Evolutionary conservation across 768 basidiomycete genomes (phyloP).

Genomic region (Gautieria morchelliformis): DNA sequence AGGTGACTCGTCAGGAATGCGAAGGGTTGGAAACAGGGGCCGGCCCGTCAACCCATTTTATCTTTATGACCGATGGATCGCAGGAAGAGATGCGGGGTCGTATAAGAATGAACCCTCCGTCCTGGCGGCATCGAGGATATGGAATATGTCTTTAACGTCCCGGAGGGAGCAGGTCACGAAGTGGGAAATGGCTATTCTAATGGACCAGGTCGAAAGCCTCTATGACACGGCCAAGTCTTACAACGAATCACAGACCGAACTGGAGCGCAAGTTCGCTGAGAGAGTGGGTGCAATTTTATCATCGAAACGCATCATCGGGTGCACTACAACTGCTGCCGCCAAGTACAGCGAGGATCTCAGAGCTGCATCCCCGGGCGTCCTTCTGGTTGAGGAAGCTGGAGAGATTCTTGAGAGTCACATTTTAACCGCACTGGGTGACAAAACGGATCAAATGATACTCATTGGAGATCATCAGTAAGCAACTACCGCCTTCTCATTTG

Average conservation of each 20-base stretch:
- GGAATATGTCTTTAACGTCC: too few species aligned
- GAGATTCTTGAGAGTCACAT: slow-evolving; percentile 65
- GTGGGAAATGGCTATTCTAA: too few species aligned
- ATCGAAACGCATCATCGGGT: slow-evolving; percentile 47
- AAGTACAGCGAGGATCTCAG: slow-evolving; percentile 41
- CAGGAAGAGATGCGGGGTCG: too few species aligned
- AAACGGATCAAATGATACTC: slow-evolving; percentile 46
- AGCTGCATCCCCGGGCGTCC: slow-evolving; percentile 36
- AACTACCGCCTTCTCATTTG: not conserved
- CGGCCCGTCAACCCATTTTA: too few species aligned
- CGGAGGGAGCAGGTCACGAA: too few species aligned
- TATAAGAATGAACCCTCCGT: too few species aligned
- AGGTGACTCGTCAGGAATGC: too few species aligned
- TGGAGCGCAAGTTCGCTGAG: slow-evolving; percentile 28
- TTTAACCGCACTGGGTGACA: slow-evolving; percentile 41
- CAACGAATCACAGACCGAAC: slow-evolving; percentile 30
- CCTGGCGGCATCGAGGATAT: too few species aligned
- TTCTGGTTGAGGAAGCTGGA: slow-evolving; percentile 66
- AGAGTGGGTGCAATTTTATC: slow-evolving; percentile 42
- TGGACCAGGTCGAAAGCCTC: too few species aligned
- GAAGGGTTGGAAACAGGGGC: too few species aligned
- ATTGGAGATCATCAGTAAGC: slow-evolving; percentile 68
- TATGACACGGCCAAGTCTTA: too few species aligned
- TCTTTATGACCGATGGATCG: too few species aligned
- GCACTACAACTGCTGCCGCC: slow-evolving; percentile 63